Base-by-base conservation (phyloP, 495 filamentous ascomycete genomes). In the Hyaloscypha bicolor region DNA sequence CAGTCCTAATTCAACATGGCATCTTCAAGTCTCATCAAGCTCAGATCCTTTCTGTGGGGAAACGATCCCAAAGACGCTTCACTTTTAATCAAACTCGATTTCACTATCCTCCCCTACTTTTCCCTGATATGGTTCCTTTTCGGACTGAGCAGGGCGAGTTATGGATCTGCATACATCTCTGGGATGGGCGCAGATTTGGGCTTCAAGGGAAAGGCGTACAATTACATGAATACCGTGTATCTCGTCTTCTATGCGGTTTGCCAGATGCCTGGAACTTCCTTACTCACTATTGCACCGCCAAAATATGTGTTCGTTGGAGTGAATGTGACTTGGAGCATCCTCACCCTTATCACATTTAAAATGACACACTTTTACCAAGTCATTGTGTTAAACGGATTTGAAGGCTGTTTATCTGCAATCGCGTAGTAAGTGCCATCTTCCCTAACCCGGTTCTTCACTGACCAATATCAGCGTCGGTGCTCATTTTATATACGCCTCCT, bases 181-280 rank as follows among this genome's bases (percentile, higher is more conserved):
- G 76, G 76, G 3, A 79, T 79, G 76, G 75, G 75, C 37, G 76
- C 78, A 64, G 77, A 73, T 0, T 66, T 79, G 0, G 39, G 69
- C 14, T 79, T 79, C 37, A 55, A 78, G 33, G 76, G 77, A 1
- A 79, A 78, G 45, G 73, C 77, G 11, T 79, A 76, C 63, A 79
- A 78, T 55, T 79, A 79, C 42, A 76, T 79, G 77, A 78, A 60
- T 25, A 79, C 77, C 6, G 74, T 75, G 2, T 79, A 79, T 60
- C 29, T 78, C 62, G 76, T 77, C 9, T 72, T 76, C 4, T 79
- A 79, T 66, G 76, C 76, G 1, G 77, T 79, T 19, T 79, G 67
- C 30, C 77, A 79, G 59, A 79, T 79, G 60, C 77, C 76, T 0
- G 37, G 37, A 3, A 62, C 60, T 48, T 51, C 60, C 8, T 62